Percentiles rank a stretch among this genome's conserved stretches.
Evolutionary conservation across 352 stramenopile genomes (phyloP).

Genomic region (Thraustotheca clavata): DNA sequence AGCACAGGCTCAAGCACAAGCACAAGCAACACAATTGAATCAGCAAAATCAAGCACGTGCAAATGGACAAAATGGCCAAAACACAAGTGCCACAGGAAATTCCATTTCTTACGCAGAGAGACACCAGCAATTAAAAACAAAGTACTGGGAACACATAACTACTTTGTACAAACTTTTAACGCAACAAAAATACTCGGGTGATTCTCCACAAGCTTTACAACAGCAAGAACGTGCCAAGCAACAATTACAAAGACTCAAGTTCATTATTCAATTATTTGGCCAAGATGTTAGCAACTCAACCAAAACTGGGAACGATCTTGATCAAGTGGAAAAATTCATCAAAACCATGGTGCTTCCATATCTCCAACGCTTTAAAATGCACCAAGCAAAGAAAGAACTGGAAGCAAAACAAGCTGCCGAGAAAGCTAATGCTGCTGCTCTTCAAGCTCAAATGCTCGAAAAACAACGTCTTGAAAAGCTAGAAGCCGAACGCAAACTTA

Average conservation of each 20-base stretch:
- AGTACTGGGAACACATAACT: slow-evolving; percentile 81
- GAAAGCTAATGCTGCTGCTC: slow-evolving; percentile 18
- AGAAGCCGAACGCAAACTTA: not conserved
- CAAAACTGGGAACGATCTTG: slow-evolving; percentile 68
- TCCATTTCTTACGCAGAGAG: slow-evolving; percentile 53
- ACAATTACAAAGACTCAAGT: slow-evolving; percentile 69
- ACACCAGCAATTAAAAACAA: slow-evolving; percentile 61
- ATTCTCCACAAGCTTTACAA: slow-evolving; percentile 37
- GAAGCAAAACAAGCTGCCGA: slow-evolving; percentile 2
- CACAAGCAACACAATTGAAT: slow-evolving; percentile 14
- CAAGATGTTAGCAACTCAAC: slow-evolving; percentile 70
- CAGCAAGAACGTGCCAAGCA: slow-evolving; percentile 76
- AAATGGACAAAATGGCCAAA: slow-evolving; percentile 16
- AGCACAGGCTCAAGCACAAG: not conserved
- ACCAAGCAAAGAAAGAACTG: slow-evolving; percentile 15
- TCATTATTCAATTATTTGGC: slow-evolving; percentile 68
- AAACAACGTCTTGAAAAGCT: slow-evolving; percentile 28
- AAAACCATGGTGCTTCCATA: slow-evolving; percentile 77
- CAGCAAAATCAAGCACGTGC: too few relatives aligned
- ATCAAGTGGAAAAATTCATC: slow-evolving; percentile 73
- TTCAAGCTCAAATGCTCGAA: slow-evolving; percentile 47
- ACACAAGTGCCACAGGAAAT: slow-evolving; percentile 4
- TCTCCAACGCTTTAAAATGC: slow-evolving; percentile 51
- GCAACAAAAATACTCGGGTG: slow-evolving; percentile 66
- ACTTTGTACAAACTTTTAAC: slow-evolving; percentile 80